Base-by-base conservation (phyloP, 352 stramenopile species). In the Phytophthora pisi region DNA sequence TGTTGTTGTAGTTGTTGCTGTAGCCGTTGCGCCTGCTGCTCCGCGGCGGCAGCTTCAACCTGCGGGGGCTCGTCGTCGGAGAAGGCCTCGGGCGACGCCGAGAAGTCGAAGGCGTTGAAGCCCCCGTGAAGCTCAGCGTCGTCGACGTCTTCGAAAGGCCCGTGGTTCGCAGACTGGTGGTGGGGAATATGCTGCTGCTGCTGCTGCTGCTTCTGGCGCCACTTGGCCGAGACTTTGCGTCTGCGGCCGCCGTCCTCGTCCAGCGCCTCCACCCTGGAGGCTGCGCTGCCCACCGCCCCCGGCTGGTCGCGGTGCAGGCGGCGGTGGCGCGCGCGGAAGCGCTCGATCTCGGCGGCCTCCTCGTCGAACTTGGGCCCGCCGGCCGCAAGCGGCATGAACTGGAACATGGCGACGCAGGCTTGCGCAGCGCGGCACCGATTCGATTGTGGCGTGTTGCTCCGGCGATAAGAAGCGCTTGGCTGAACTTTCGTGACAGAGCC, bases 61-160 rank as follows among this genome's bases (percentile, higher is more conserved):
- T 45, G 38, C 38, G 3, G 13, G 13, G 38, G 38, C 10, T 28
- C 46, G 2, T 64, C 59, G n/a, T 61, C 1, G 31, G 15, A 13
- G 31, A 38, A 83, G 24, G 61, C 57, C 51, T 84, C 68, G 13
- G 68, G 72, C 7, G 71, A 77, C 46, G 59, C 34, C 8, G 51
- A 56, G 38, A 78, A 81, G 68, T 82, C 68, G 46, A 87, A 84
- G 10, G 78, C 74, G 56, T 81, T 77, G 26, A 81, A 72, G 3
- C 47, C 43, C 11, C 57, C 42, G 28, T 59, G 63, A 53, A 63
- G 47, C 53, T 62, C 65, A 16, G 56, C 47, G n/a, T 50, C 36
- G 13, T 45, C 38, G 38, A 45, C 51, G n/a, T 70, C 64, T 3
- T 66, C 57, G 38, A 45, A 45, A 15, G 38, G 38, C 8, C 38